Base-by-base conservation (phyloP, 257 asterid genomes). In the Lycium barbarum region DNA sequence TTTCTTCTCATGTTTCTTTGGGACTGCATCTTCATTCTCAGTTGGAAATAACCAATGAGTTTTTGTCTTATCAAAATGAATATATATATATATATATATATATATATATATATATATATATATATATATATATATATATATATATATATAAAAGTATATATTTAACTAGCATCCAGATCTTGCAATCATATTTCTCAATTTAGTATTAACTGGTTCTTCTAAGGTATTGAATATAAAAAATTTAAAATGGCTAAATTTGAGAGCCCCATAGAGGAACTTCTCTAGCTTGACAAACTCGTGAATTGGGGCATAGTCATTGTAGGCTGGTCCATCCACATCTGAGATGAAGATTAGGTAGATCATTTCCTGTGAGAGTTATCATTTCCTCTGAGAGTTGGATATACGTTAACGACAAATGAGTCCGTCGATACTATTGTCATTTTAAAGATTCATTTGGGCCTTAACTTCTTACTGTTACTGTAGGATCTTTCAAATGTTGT, bases 401-500 rank as follows among this genome's bases (percentile, higher is more conserved):
- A 73, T 73, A 73, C 1, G 9, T 47, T 74, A 49, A 74, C 9
- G 20, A 20, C 14, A 11, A 47, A 54, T 2, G 59, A 73, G 59
- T 10, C 58, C 40, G n/a, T 47, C 4, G 59, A 20, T 73, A 20
- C 81, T 73, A 47, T 47, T 73, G 1, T 22, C 2, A 47, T 47
- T 61, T 20, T 73, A 47, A 73, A 47, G 40, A 45, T 45, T 10
- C n/a, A 45, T 72, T 71, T 72, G 58, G 58, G 55, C 17, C 40
- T 18, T 73, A 73, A 12, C 61, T 20, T 74, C n/a, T n/a, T n/a
- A n/a, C n/a, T n/a, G n/a, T 74, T 73, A 47, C 5, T 36, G 2
- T 49, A 74, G 38, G 81, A 12, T 47, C 43, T 73, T 55, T 47
- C 61, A 20, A 47, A 73, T 73, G n/a, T 73, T 73, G 61, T 55